Percentiles rank a stretch among this genome's conserved stretches.
phyloP scores from a whole-genome alignment of 2,329 filamentous ascomycete species.

The Alternaria sp. region DNA sequence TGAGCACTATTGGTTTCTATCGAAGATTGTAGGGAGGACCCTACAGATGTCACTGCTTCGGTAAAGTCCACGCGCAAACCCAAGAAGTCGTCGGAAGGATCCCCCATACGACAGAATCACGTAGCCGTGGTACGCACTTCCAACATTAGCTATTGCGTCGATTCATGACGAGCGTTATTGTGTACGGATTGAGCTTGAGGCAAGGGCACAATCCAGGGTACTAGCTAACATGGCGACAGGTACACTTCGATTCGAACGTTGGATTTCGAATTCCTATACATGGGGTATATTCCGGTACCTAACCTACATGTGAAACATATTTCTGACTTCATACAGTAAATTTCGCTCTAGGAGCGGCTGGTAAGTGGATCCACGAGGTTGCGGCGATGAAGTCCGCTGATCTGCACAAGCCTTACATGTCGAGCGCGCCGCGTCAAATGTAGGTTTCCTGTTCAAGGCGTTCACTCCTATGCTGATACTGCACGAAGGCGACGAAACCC shows the following conservation, averaged over 20 bases:
- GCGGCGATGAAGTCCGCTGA: conserved; percentile 12
- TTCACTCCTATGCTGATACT: conserved; percentile 9
- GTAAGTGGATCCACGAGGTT: conserved; percentile 28
- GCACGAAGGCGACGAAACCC: conserved; percentile 40
- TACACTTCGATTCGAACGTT: conserved; percentile 12
- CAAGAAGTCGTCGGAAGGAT: neutral
- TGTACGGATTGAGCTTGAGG: neutral
- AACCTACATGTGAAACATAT: neutral
- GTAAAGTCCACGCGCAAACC: conserved; percentile 3
- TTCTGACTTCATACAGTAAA: conserved; percentile 36
- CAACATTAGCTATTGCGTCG: neutral
- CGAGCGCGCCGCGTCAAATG: conserved; percentile 46
- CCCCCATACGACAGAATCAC: conserved; percentile 7
- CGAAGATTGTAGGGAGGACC: neutral
- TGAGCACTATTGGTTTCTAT: neutral
- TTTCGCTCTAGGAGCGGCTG: conserved; percentile 46
- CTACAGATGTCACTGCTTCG: conserved; percentile 12
- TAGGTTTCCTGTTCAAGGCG: conserved; percentile 15
- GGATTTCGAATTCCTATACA: conserved; percentile 11
- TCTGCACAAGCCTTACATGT: conserved; percentile 37
- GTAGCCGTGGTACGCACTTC: conserved; percentile 11
- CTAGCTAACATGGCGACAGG: conserved; percentile 13
- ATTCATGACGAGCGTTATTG: neutral
- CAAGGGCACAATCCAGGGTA: conserved; percentile 3
- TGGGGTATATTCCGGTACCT: conserved; percentile 13